These are phyloP conservation scores for Stenogyne calaminthoides DNA, from an alignment of 305 asterid species.

Conservation along the genomic window DNA sequence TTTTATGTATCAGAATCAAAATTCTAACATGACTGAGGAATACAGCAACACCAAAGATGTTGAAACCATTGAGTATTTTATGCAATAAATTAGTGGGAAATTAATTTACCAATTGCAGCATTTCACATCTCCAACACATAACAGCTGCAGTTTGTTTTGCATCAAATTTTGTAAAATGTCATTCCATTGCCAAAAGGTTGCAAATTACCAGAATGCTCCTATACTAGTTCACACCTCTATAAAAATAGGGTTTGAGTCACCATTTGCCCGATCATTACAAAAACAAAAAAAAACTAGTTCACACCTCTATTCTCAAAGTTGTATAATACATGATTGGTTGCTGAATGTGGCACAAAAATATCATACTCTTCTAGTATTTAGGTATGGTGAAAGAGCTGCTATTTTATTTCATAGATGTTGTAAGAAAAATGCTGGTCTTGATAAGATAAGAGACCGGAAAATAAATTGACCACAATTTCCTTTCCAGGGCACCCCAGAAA, in stretches of 20 bases:
- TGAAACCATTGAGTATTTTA: neutral
- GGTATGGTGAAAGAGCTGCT: neutral
- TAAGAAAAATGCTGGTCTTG: neutral
- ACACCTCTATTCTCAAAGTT: neutral
- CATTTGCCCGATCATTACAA: no score
- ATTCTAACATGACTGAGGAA: neutral
- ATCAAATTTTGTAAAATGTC: neutral
- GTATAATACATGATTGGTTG: neutral
- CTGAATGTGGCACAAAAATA: no score
- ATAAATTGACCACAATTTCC: neutral
- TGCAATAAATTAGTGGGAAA: neutral
- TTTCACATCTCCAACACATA: neutral
- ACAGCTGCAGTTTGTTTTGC: neutral
- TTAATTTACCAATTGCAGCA: neutral
- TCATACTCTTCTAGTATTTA: neutral
- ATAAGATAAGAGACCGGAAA: no score
- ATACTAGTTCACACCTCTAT: no score
- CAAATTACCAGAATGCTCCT: neutral
- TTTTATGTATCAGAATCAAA: conserved; percentile 19
- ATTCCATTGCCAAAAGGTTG: neutral
- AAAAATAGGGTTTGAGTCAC: no score
- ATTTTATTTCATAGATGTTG: neutral
- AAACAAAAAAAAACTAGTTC: no score
- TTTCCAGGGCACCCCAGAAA: neutral
- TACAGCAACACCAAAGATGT: neutral